These are phyloP conservation scores for Clonostachys rosea DNA, from an alignment of 2,329 filamentous ascomycete species.

Conservation along the genomic window DNA sequence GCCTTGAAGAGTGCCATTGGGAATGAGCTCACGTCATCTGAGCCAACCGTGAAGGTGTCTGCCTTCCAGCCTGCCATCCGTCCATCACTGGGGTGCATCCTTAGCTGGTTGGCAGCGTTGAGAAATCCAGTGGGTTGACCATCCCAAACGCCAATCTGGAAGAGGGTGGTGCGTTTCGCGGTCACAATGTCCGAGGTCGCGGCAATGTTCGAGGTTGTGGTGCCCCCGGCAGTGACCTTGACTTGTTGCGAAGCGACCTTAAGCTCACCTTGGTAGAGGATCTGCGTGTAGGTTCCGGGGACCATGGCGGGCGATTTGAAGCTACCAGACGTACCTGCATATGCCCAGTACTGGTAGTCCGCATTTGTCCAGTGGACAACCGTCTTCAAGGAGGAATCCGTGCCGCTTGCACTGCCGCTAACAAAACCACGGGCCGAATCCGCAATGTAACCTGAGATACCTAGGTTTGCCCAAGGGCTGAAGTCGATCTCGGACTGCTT, in stretches of 20 bases:
- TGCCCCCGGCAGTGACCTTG: constrained; percentile 41
- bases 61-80: constrained; percentile 60
- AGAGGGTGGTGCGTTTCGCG: constrained; percentile 47
- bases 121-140: constrained; percentile 60
- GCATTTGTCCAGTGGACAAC: constrained; percentile 65
- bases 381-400: constrained; percentile 38
- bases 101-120: constrained; percentile 61
- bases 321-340: constrained; percentile 44
- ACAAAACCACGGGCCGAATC: constrained; percentile 53
- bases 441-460: constrained; percentile 53
- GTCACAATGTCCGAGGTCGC: constrained; percentile 21
- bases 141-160: constrained; percentile 62
- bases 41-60: constrained; percentile 57
- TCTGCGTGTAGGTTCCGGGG: constrained; percentile 64
- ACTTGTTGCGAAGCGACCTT: constrained; percentile 45
- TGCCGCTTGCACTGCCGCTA: constrained; percentile 54
- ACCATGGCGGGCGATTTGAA: constrained; percentile 65
- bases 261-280: constrained; percentile 57
- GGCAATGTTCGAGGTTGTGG: constrained; percentile 44
- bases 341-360: constrained; percentile 61
- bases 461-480: constrained; percentile 55
- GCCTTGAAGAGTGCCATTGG: constrained; percentile 63
- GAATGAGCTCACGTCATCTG: constrained; percentile 44
- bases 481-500: constrained; percentile 40
- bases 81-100: constrained; percentile 64